Evolutionary conservation across 2,329 filamentous ascomycete species (phyloP).

Genomic region (Byssothecium circinans): DNA sequence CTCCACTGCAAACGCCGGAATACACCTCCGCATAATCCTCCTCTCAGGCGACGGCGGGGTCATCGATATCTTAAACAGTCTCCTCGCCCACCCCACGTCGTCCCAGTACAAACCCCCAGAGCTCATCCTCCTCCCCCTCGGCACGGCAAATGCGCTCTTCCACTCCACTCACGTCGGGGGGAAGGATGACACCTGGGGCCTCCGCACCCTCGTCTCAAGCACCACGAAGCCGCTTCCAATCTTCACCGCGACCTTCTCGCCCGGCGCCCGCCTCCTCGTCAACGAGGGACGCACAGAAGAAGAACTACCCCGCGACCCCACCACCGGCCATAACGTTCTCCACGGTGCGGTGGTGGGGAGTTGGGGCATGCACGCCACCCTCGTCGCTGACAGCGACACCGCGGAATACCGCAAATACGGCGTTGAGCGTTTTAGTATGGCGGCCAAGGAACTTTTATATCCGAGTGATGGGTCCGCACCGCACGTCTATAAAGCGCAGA

Average conservation of each 20-base stretch:
- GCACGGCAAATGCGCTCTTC: conserved; percentile 54
- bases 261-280: conserved; percentile 46
- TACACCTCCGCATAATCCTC: conserved; percentile 62
- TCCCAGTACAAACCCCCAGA: conserved; percentile 52
- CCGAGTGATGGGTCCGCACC: conserved; percentile 55
- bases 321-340: conserved; percentile 35
- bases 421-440: conserved; percentile 78
- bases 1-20: conserved; percentile 52
- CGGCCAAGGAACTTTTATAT: conserved; percentile 73
- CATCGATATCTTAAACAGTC: conserved; percentile 76
- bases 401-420: conserved; percentile 77
- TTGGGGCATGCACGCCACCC: conserved; percentile 84
- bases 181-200: conserved; percentile 45
- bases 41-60: conserved; percentile 87
- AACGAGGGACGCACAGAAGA: conserved; percentile 50
- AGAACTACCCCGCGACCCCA: conserved; percentile 23
- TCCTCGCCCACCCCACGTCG: conserved; percentile 43
- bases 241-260: conserved; percentile 50
- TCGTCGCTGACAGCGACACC: conserved; percentile 91
- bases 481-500: conserved; percentile 59
- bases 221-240: conserved; percentile 44
- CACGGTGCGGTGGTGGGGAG: conserved; percentile 83
- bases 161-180: conserved; percentile 47
- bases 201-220: conserved; percentile 42
- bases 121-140: conserved; percentile 58